phyloP scores from a whole-genome alignment of 176 grass and related monocot genomes.

The Cymbopogon citratus region DNA sequence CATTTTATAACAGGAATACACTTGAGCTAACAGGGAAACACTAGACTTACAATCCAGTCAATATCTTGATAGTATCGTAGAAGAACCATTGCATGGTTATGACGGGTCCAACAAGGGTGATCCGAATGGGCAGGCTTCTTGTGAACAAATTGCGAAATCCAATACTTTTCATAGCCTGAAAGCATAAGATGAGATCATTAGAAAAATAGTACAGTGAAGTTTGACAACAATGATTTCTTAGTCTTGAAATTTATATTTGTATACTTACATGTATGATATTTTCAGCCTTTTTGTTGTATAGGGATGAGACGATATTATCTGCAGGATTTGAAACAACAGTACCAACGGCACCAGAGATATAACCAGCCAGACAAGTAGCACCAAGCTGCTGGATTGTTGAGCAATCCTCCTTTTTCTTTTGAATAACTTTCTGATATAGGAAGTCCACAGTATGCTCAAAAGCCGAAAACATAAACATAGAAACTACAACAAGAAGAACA shows the following conservation, averaged over 20 bases:
- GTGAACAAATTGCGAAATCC: constrained; percentile 77
- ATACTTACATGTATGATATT: constrained; percentile 64
- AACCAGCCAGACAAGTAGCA: constrained; percentile 84
- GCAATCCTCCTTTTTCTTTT: constrained; percentile 78
- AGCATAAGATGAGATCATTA: constrained; percentile 21
- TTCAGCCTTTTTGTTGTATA: constrained; percentile 91
- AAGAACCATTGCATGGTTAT: constrained; percentile 98
- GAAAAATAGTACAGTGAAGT: not conserved
- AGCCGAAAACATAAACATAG: constrained; percentile 91
- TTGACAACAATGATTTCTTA: not conserved
- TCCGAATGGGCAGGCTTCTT: constrained; percentile 79
- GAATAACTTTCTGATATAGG: constrained; percentile 68
- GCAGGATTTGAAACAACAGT: constrained; percentile 92
- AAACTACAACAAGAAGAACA: constrained; percentile 64
- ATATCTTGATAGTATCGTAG: constrained; percentile 87
- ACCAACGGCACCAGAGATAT: constrained; percentile 77
- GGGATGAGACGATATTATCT: constrained; percentile 88
- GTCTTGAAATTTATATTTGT: not conserved
- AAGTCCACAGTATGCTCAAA: constrained; percentile 84
- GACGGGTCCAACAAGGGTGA: constrained; percentile 82
- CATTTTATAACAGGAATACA: not conserved
- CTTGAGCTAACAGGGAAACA: not conserved
- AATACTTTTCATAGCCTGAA: constrained; percentile 76
- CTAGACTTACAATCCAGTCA: constrained; percentile 84
- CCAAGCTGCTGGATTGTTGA: constrained; percentile 75